phyloP scores from a whole-genome alignment of 768 basidiomycete genomes.

The Trametes gibbosa region DNA sequence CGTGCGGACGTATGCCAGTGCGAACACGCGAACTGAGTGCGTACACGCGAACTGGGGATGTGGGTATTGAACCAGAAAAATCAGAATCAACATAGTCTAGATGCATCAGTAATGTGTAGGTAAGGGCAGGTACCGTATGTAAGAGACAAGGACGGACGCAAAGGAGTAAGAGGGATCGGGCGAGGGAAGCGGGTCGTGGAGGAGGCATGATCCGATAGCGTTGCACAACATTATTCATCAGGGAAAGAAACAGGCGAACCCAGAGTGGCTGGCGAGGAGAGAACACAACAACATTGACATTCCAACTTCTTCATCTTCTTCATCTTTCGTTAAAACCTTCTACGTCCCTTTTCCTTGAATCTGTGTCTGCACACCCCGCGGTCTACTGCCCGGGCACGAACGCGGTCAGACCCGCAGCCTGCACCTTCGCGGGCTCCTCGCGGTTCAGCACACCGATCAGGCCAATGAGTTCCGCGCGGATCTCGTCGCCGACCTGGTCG shows the following conservation, averaged over 20 bases:
- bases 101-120: slow-evolving; percentile 14
- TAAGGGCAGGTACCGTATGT: slow-evolving; percentile 5
- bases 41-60: background rate
- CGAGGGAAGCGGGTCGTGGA: background rate
- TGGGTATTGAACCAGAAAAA: slow-evolving; percentile 5
- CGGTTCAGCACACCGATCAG: slow-evolving; percentile 70
- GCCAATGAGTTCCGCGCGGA: slow-evolving; percentile 70
- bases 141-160: background rate
- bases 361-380: background rate
- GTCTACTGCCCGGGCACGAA: slow-evolving; percentile 37
- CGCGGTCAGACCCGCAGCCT: slow-evolving; percentile 67
- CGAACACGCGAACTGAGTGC: too few relatives aligned
- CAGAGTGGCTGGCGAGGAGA: background rate
- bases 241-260: background rate
- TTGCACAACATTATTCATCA: slow-evolving; percentile 15
- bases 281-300: slow-evolving; percentile 6
- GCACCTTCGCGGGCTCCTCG: slow-evolving; percentile 75
- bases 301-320: slow-evolving; percentile 1
- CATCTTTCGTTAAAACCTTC: background rate
- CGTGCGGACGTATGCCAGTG: too few relatives aligned
- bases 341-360: background rate
- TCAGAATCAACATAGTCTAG: slow-evolving; percentile 18
- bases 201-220: slow-evolving; percentile 5
- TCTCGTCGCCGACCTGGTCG: slow-evolving; percentile 81
- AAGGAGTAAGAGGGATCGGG: background rate